These are phyloP conservation scores for Collybiopsis luxurians DNA, from an alignment of 768 basidiomycete genomes.

Conservation along the genomic window DNA sequence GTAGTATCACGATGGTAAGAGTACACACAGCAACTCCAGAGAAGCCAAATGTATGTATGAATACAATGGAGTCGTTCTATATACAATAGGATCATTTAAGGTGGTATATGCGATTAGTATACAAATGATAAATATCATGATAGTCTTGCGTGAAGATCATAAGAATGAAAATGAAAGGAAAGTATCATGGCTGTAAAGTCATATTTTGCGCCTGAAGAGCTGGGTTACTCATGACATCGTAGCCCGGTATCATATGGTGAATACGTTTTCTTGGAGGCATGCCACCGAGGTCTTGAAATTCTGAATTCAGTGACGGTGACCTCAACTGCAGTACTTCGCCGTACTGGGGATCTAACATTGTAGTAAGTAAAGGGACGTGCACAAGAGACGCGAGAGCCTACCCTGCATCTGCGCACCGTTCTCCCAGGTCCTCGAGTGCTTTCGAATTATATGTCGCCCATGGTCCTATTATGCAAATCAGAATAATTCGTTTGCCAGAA, in stretches of 20 bases:
- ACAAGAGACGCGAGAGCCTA: too few relatives aligned
- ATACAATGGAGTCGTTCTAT: not conserved
- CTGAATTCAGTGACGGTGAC: conserved; percentile 13
- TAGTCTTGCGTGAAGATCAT: conserved; percentile 7
- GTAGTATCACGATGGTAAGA: not conserved
- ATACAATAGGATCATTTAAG: not conserved
- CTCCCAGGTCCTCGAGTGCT: conserved; percentile 66
- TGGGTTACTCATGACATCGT: conserved; percentile 51
- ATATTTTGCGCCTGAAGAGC: conserved; percentile 56
- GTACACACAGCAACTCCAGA: not conserved
- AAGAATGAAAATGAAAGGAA: conserved; percentile 7
- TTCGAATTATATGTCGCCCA: conserved; percentile 32
- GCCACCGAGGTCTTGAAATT: conserved; percentile 46
- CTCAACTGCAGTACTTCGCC: conserved; percentile 35
- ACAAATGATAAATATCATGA: conserved; percentile 9
- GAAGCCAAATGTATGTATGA: not conserved
- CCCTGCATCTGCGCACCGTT: conserved; percentile 45
- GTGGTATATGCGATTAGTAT: conserved; percentile 1
- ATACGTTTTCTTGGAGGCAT: conserved; percentile 62
- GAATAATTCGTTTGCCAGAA: not conserved
- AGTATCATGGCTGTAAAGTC: conserved; percentile 48
- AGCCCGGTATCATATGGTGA: conserved; percentile 62
- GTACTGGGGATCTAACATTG: conserved; percentile 36
- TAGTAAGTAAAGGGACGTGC: too few relatives aligned
- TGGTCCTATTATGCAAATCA: not conserved